Conservation (phyloP, 2,329 filamentous ascomycete genomes). For the Lachnellula subtilissima region DNA sequence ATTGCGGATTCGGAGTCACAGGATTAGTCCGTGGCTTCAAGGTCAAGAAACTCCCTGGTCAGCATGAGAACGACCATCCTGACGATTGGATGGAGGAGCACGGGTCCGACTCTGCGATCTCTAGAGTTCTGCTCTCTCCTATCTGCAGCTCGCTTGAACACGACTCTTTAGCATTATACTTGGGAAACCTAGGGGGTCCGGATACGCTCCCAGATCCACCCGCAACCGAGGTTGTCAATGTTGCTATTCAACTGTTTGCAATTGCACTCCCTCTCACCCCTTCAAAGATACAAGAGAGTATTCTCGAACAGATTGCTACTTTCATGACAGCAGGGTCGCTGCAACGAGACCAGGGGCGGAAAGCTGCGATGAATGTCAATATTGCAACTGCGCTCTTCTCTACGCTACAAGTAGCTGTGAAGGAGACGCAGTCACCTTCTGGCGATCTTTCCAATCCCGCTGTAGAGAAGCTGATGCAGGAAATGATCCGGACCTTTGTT, state of each 20-base stretch:
- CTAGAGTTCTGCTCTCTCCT: constrained; percentile 59
- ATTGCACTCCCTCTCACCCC: constrained; percentile 86
- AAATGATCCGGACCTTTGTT: constrained; percentile 67
- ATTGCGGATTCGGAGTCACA: constrained; percentile 89
- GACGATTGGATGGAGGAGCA: constrained; percentile 49
- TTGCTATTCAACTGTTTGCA: constrained; percentile 88
- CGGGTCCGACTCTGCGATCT: constrained; percentile 61
- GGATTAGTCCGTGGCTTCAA: constrained; percentile 76
- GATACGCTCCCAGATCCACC: constrained; percentile 65
- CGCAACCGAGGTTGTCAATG: constrained; percentile 88
- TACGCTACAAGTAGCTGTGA: constrained; percentile 77
- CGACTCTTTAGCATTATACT: constrained; percentile 78
- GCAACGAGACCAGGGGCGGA: constrained; percentile 81
- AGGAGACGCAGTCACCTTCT: constrained; percentile 67
- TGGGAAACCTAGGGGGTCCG: constrained; percentile 43
- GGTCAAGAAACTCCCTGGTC: constrained; percentile 64
- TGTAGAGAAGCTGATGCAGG: constrained; percentile 80
- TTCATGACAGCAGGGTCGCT: constrained; percentile 77
- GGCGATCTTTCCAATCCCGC: constrained; percentile 70
- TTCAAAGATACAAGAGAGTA: constrained; percentile 90
- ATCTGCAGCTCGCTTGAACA: constrained; percentile 83
- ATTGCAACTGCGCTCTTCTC: constrained; percentile 76
- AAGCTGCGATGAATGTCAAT: constrained; percentile 87
- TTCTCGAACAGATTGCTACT: constrained; percentile 86
- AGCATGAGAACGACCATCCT: constrained; percentile 50